Conservation (phyloP, 176 grass and related monocot genomes). For the Elymus sibiricus region DNA sequence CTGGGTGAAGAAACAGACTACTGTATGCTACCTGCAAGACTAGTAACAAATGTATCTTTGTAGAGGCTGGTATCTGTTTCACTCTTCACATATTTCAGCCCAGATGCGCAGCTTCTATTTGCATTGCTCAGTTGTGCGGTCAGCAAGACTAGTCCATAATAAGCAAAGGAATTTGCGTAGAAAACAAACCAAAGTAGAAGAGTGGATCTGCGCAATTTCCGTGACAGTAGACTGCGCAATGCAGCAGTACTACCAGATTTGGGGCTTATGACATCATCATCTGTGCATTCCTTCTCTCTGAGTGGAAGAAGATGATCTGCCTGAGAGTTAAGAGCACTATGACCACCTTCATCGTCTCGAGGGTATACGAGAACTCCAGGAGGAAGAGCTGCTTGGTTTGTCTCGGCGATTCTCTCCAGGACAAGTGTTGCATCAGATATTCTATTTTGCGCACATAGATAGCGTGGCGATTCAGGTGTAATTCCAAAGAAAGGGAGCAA, state of each 20-base stretch:
- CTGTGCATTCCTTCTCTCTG: slow-evolving; percentile 11
- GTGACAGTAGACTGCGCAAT: slow-evolving; percentile 50
- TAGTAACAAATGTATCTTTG: slow-evolving; percentile 74
- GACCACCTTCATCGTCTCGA: slow-evolving; percentile 22
- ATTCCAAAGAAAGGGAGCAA: slow-evolving; percentile 57
- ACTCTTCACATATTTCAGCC: neutral
- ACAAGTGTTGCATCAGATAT: slow-evolving; percentile 50
- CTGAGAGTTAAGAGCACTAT: slow-evolving; percentile 32
- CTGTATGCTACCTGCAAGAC: slow-evolving; percentile 54
- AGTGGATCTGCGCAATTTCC: slow-evolving; percentile 58
- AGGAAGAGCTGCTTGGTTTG: slow-evolving; percentile 57
- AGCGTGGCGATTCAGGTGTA: slow-evolving; percentile 76
- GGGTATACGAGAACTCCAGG: slow-evolving; percentile 54
- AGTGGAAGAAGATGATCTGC: slow-evolving; percentile 30
- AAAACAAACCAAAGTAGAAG: slow-evolving; percentile 82
- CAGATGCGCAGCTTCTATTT: slow-evolving; percentile 45
- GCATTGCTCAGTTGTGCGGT: slow-evolving; percentile 52
- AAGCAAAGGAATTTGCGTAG: slow-evolving; percentile 83
- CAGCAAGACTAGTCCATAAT: slow-evolving; percentile 79
- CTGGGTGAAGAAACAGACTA: neutral
- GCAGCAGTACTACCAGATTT: slow-evolving; percentile 34
- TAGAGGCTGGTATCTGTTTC: slow-evolving; percentile 40
- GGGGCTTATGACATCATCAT: slow-evolving; percentile 26
- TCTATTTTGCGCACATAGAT: slow-evolving; percentile 61
- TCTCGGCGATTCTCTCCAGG: slow-evolving; percentile 61